Evolutionary conservation across 2,329 filamentous ascomycete species (phyloP).

Genomic region (Zymoseptoria crescenta): DNA sequence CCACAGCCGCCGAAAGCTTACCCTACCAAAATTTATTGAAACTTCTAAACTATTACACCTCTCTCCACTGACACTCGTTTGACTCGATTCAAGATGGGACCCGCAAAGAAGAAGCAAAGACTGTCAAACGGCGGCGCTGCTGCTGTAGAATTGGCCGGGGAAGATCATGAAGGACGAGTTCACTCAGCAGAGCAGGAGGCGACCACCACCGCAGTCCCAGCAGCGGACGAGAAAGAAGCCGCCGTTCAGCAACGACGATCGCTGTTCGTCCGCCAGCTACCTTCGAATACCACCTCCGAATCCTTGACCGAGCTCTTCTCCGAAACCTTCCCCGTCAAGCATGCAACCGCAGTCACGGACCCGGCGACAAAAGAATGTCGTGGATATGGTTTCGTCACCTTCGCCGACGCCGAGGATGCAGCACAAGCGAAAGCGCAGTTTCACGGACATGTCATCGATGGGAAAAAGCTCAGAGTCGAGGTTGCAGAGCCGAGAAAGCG

Average conservation of each 20-base stretch:
- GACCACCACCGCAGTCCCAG: slow-evolving; percentile 5
- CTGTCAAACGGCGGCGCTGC: slow-evolving; percentile 23
- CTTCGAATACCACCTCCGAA: slow-evolving; percentile 70
- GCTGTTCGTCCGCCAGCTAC: slow-evolving; percentile 85
- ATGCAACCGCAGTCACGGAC: slow-evolving; percentile 87
- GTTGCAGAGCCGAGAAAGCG: slow-evolving; percentile 79
- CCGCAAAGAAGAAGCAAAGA: slow-evolving; percentile 26
- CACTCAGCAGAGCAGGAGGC: not conserved
- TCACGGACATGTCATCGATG: slow-evolving; percentile 68
- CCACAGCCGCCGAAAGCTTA: slow-evolving; percentile 26
- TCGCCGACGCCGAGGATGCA: slow-evolving; percentile 88
- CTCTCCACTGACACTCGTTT: not conserved
- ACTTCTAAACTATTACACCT: not conserved
- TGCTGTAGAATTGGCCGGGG: slow-evolving; percentile 11
- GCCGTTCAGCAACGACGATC: slow-evolving; percentile 33
- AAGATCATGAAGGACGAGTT: not conserved
- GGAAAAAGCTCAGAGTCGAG: slow-evolving; percentile 76
- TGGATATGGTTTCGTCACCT: slow-evolving; percentile 94
- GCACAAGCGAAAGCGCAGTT: slow-evolving; percentile 71
- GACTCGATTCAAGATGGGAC: slow-evolving; percentile 18
- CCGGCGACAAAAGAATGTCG: slow-evolving; percentile 77
- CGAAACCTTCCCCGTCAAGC: slow-evolving; percentile 87
- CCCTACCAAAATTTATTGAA: slow-evolving; percentile 23
- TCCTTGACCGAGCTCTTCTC: slow-evolving; percentile 84
- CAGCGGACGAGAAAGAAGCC: slow-evolving; percentile 14